phyloP scores from a whole-genome alignment of 2,329 filamentous ascomycete species.

The Podosphaera aphanis region DNA sequence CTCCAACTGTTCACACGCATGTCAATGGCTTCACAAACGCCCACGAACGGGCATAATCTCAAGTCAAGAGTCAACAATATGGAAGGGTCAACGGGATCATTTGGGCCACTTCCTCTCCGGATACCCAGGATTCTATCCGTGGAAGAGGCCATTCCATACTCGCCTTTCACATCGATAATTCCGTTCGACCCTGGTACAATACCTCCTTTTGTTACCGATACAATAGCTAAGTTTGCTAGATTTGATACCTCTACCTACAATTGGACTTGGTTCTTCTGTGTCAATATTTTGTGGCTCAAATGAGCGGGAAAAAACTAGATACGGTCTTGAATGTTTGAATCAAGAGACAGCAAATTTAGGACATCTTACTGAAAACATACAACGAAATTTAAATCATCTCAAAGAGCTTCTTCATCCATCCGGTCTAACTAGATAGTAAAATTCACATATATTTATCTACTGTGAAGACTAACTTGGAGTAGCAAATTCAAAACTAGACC shows the following conservation, averaged over 20 bases:
- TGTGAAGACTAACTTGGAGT: conserved; percentile 9
- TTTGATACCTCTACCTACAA: conserved; percentile 39
- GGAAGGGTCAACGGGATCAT: conserved; percentile 1
- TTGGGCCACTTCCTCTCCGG: conserved; percentile 3
- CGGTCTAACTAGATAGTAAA: conserved; percentile 37
- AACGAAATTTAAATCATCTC: conserved; percentile 50
- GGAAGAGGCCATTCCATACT: conserved; percentile 58
- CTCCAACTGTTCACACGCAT: conserved; percentile 15
- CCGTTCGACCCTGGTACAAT: conserved; percentile 48
- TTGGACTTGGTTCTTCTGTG: conserved; percentile 28
- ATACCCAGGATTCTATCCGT: conserved; percentile 31
- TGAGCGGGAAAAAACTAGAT: conserved; percentile 27
- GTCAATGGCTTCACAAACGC: conserved; percentile 47
- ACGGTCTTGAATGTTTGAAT: conserved; percentile 43
- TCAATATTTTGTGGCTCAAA: conserved; percentile 27
- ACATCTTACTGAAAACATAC: conserved; percentile 39
- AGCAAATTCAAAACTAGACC: conserved; percentile 36
- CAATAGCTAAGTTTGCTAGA: conserved; percentile 19
- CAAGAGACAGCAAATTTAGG: conserved; percentile 36
- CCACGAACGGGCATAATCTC: conserved; percentile 10
- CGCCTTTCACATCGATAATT: conserved; percentile 57
- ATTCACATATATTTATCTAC: background rate
- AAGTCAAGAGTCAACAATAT: conserved; percentile 6
- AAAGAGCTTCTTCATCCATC: conserved; percentile 48
- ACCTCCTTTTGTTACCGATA: background rate